Conservation (phyloP, 2,329 filamentous ascomycete genomes). For the Colletotrichum coccodes region DNA sequence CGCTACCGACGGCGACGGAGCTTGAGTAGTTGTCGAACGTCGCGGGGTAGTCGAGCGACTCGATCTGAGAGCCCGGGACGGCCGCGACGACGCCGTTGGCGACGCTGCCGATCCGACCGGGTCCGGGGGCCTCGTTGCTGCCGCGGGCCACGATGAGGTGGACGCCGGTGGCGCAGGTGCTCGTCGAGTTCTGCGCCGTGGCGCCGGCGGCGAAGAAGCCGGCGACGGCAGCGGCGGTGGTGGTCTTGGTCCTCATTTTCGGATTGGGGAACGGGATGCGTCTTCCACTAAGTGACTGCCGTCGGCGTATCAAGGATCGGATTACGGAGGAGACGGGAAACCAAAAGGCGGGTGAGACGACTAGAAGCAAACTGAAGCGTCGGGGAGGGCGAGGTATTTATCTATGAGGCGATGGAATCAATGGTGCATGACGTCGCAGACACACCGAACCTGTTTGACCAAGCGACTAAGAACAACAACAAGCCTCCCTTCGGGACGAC, state of each 20-base stretch:
- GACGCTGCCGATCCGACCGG: constrained; percentile 45
- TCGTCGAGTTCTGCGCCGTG: constrained; percentile 34
- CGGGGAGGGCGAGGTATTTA: constrained; percentile 19
- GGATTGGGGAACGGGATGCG: not conserved
- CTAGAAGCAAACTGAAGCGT: not conserved
- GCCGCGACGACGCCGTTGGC: constrained; percentile 44
- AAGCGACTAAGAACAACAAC: not conserved
- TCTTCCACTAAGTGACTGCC: not conserved
- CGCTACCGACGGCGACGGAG: constrained; percentile 47
- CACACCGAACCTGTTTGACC: not conserved
- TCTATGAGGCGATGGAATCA: not conserved
- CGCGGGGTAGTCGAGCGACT: constrained; percentile 51
- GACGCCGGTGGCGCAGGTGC: constrained; percentile 46
- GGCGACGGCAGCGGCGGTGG: constrained; percentile 13
- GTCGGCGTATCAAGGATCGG: not conserved
- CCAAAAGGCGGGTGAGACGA: not conserved
- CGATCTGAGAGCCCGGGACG: constrained; percentile 47
- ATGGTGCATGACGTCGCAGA: not conserved
- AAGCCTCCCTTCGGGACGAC: not conserved
- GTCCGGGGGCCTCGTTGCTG: constrained; percentile 45
- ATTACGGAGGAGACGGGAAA: not conserved
- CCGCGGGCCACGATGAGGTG: constrained; percentile 53
- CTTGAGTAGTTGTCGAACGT: constrained; percentile 42
- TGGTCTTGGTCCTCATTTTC: constrained; percentile 18
- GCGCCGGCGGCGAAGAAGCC: constrained; percentile 38